Evolutionary conservation across 768 basidiomycete species (phyloP), one percentile per base, ranked within the genome.

Genomic region (Favolaschia claudopus): DNA sequence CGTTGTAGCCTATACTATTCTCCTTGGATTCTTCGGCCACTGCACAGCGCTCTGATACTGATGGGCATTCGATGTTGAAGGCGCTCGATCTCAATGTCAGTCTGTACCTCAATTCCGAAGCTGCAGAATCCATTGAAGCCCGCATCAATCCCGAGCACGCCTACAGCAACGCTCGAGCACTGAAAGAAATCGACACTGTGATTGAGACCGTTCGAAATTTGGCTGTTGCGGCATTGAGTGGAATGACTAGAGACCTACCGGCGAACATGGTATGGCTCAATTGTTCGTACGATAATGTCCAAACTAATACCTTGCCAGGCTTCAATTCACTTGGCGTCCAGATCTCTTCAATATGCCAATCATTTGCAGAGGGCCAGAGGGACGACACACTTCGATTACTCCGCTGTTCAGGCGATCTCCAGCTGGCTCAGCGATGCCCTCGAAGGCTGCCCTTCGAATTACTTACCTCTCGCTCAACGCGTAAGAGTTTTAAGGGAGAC

Each of bases 361-460:
- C 70, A 80, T 58, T 76, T 93, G 40, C 79, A 79, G 57, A 72
- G 73, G 36, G 76, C 79, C 29, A 68, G 79, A 15, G 64, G 66
- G 25, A 66, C 73, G 17, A 45, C 73, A 4, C 66, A 76, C 4
- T 79, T 90, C 57, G 86, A 94, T 71, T 89, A 89, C 66, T 92
- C 91, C 1, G 78, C 82, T 2, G 74, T 88, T 14, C 85, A 85
- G 56, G 84, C 88, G 9, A 71, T 91, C 28, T 80, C 83, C 4
- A 75, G 72, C 5, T 83, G 85, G 82, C 77, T 93, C 25, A 60
- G 71, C 9, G 76, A 82, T 29, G 67, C 74, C 3, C 68, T 89
- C 3, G 62, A 74, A 14, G 61, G 67, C 14, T 69, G 75, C 33
- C 70, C 81, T 4, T 48, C 72, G 3, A 38, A 56, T 4, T 82